Base-by-base conservation (phyloP, 1,139 yeast species). In the Nakaseomyces kungkrabaensis region DNA sequence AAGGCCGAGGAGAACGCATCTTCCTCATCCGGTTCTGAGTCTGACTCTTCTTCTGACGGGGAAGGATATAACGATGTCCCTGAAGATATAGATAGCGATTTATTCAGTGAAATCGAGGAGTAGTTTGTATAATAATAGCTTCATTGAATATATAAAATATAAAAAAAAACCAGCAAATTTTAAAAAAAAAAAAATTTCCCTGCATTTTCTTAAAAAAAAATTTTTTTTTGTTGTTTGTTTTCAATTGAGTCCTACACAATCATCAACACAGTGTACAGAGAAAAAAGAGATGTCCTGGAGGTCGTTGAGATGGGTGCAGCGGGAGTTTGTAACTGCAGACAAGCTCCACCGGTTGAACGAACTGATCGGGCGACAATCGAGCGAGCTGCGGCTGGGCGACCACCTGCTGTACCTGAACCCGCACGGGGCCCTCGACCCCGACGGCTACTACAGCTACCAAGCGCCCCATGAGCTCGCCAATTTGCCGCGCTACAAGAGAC, bases 371-470 rank as follows among this genome's bases (percentile, higher is more conserved):
- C 11, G 37, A 2, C 2, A 11, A 9, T 13, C 22, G 22, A 34
- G 37, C 13, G 17, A 22, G 22, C 32, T 45, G 32, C 43, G 31
- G 33, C 11, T 51, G 11, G 95, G 95, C 0, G 81, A 78, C 54
- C 89, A 85, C 55, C 73, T 88, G 51, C 66, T 84, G 3, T 87
- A 75, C 63, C 81, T 80, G 65, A 78, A 78, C 54, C 80, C 83
- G 4, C 68, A 73, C 37, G 79, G 76, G 42, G 65, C 65, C 3
- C 61, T 87, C 27, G 82, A 85, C 0, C 46, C 60, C 1, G 97
- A 90, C 65, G 97, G 97, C 0, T 90, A 87, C 66, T 95, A 86
- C 57, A 74, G 81, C 51, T 79, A 82, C 58, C 95, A 86, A 63
- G 81, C 92, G 0, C 96, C 96, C 0, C 59, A 50, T 4, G 26